phyloP scores from a whole-genome alignment of 495 filamentous ascomycete species.

The Lasiosphaeris hirsuta region DNA sequence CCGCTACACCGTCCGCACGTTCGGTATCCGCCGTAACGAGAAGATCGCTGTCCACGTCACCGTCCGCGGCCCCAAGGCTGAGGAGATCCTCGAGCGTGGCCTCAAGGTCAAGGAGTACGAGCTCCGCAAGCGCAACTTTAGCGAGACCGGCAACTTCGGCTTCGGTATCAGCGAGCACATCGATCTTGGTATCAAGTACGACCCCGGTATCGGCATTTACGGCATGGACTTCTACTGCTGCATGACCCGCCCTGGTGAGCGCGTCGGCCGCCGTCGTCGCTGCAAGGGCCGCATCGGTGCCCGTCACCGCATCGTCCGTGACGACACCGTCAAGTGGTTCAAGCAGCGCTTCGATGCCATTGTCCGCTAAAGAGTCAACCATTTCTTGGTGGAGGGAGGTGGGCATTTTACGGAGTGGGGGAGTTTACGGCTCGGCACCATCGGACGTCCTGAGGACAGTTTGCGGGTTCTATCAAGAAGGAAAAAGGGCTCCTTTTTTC shows the following conservation, averaged over 20 bases:
- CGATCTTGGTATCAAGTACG: constrained; percentile 99
- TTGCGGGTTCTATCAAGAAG: constrained; percentile 16
- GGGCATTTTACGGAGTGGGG: constrained; percentile 24
- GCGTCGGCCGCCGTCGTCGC: constrained; percentile 91
- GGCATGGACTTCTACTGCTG: constrained; percentile 99
- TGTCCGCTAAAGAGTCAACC: constrained; percentile 65
- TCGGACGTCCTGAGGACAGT: constrained; percentile 16
- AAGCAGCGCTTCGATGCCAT: constrained; percentile 99
- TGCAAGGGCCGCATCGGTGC: constrained; percentile 80
- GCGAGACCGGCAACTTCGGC: constrained; percentile 98
- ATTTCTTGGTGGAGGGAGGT: constrained; percentile 27
- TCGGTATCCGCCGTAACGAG: constrained; percentile 99
- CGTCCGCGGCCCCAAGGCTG: constrained; percentile 98
- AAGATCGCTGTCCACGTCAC: constrained; percentile 99
- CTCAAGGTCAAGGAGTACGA: constrained; percentile 99
- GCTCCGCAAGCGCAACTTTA: constrained; percentile 98
- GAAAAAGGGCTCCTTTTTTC: constrained; percentile 14
- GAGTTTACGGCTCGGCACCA: constrained; percentile 20
- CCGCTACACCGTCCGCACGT: constrained; percentile 99
- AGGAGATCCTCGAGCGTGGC: constrained; percentile 99
- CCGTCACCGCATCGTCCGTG: constrained; percentile 85
- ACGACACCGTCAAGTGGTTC: constrained; percentile 98
- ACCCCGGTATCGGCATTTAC: constrained; percentile 99
- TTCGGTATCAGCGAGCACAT: constrained; percentile 99
- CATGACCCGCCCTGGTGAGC: constrained; percentile 98